Base-by-base conservation (phyloP, 2,329 filamentous ascomycete genomes). In the Podosphaera xanthii region DNA sequence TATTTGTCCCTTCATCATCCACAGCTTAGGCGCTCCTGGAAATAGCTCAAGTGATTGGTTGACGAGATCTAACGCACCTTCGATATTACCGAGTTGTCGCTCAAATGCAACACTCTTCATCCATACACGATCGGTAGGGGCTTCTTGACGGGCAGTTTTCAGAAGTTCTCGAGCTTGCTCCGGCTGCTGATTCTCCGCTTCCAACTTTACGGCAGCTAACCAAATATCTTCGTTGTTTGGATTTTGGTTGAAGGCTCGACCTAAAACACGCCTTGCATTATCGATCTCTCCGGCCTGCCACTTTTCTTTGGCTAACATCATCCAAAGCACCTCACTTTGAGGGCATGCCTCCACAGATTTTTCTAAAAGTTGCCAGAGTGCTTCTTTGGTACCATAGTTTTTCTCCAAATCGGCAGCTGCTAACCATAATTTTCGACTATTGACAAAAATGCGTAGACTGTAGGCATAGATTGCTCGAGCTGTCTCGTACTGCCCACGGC, bases 1-100 rank as follows among this genome's bases (percentile, higher is more conserved):
- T 62, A 97, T 92, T 69, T 98, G 92, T 0, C 94, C 92, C 72
- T 98, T 98, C 75, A 95, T 87, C 86, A 97, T 96, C 84, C 91
- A 96, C 33, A 98, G 77, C 72, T 97, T 97, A 58, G 87, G 78
- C 10, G 85, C 81, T 52, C 82, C 80, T 0, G 92, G 91, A 73
- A 94, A 98, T 8, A 87, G 78, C 64, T 90, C 84, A 42, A 98
- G 75, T 0, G 85, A 92, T 69, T 94, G 84, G 61, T 90, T 87
- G 50, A 87, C 87, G 9, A 98, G 81, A 66, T 94, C 86, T 12
- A 98, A 77, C 0, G 92, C 90, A 1, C 82, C 81, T 54, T 95
- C 87, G 34, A 76, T 76, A 65, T 92, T 84, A 59, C 83, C 85
- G 31, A 87, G 76, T 65, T 94, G 87, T 12, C 92, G 81, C 71